Conservation (phyloP, 768 basidiomycete genomes). For the Psilocybe sp. region DNA sequence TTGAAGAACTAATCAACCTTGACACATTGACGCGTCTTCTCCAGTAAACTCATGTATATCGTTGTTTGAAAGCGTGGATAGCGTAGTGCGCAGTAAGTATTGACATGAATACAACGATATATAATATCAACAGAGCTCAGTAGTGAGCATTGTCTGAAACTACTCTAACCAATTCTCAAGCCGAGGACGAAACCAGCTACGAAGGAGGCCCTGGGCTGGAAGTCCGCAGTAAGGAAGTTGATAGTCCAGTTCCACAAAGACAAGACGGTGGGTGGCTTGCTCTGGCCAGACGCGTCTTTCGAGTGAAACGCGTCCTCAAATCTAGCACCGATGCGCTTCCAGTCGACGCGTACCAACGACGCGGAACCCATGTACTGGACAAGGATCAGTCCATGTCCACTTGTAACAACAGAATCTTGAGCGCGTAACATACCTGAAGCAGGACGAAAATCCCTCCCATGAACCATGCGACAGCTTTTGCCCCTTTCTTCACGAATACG, state of each 20-base stretch:
- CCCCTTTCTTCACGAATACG: slow-evolving; percentile 94
- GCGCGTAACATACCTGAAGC: slow-evolving; percentile 63
- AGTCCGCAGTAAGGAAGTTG: slow-evolving; percentile 88
- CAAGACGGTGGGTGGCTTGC: slow-evolving; percentile 58
- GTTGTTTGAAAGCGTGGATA: too few relatives aligned
- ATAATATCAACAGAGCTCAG: too few relatives aligned
- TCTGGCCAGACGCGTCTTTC: slow-evolving; percentile 50
- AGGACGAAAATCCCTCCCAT: slow-evolving; percentile 91
- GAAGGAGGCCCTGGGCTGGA: slow-evolving; percentile 89
- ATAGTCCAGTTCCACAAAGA: slow-evolving; percentile 67
- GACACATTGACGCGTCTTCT: too few relatives aligned
- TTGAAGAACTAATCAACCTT: too few relatives aligned
- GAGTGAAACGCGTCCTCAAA: slow-evolving; percentile 79
- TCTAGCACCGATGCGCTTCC: slow-evolving; percentile 57
- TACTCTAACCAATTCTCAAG: slow-evolving; percentile 67
- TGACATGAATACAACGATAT: too few relatives aligned
- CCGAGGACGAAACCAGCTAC: slow-evolving; percentile 81
- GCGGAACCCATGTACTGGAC: slow-evolving; percentile 75
- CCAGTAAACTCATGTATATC: too few relatives aligned
- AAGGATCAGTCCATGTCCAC: not conserved
- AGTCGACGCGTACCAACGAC: slow-evolving; percentile 77
- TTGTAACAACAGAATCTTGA: too few relatives aligned
- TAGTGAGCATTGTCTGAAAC: not conserved
- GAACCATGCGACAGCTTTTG: slow-evolving; percentile 75
- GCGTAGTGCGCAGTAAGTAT: too few relatives aligned